Evolutionary conservation across 2,329 filamentous ascomycete species (phyloP), one percentile per base, ranked within the genome.

Genomic region (Pseudogymnoascus sp.): DNA sequence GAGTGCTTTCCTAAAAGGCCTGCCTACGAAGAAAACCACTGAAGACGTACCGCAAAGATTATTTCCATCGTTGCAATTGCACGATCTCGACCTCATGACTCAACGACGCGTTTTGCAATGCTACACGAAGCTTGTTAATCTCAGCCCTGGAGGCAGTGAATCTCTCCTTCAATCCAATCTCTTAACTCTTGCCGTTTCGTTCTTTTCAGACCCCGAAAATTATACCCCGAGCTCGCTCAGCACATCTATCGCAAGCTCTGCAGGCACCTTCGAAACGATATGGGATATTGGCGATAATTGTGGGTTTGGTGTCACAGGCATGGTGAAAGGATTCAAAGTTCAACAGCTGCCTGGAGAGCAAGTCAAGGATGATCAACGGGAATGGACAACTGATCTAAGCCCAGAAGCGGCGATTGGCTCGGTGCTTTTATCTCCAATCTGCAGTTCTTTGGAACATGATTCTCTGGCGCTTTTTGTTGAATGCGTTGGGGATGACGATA

Each of bases 261-360:
- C 92, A 1, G 91, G 90, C 5, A 89, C 87, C 2, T 97, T 97
- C 71, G 95, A 99, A 70, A 93, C 87, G 0, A 85, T 99, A 40
- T 99, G 95, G 95, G 93, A 97, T 66, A 85, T 96, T 6, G 89
- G 88, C 7, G 95, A 99, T 74, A 97, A 97, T 72, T 93, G 88
- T 69, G 93, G 93, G 0, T 97, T 96, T 74, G 95, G 96, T 2
- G 88, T 99, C 15, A 96, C 91, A 9, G 91, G 93, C 1, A 79
- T 97, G 21, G 87, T 96, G 1, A 82, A 85, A 21, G 90, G 91
- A 0, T 92, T 95, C 72, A 84, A 88, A 62, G 80, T 92, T 17
- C 86, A 83, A 69, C 84, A 82, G 26, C 80, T 93, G 63, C 86
- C 87, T 13, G 89, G 90, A 29, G 88, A 89, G 70, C 84, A 88